Evolutionary conservation across 2,329 filamentous ascomycete genomes (phyloP).

Genomic region (Fusarium dlaminii): DNA sequence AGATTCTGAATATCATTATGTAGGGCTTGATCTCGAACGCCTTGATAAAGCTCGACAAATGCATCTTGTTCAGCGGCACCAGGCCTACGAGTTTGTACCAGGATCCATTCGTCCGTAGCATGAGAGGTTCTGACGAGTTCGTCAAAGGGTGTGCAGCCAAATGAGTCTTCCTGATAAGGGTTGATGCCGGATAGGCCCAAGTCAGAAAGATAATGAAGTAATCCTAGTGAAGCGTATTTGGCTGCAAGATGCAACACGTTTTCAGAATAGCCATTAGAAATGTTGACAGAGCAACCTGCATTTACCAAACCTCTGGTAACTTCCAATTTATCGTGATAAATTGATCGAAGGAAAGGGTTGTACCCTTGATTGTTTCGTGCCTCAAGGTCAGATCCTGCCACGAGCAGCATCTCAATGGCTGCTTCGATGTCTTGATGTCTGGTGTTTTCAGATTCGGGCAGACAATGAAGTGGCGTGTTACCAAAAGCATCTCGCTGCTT

Average conservation of each 20-base stretch:
- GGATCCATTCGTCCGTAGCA: rapidly evolving
- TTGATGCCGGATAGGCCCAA: not conserved
- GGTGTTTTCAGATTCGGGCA: rapidly evolving
- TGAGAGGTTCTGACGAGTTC: rapidly evolving
- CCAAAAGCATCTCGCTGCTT: rapidly evolving
- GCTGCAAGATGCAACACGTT: not conserved
- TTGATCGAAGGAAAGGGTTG: rapidly evolving
- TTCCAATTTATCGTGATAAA: rapidly evolving
- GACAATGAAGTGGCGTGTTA: not conserved
- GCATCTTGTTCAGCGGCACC: not conserved
- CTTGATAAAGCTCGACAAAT: conserved; percentile 17
- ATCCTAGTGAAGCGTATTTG: rapidly evolving
- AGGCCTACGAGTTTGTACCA: not conserved
- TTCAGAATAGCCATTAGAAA: rapidly evolving
- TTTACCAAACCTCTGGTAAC: not conserved
- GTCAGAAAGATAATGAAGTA: not conserved
- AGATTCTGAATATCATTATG: not conserved
- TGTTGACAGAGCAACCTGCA: not conserved
- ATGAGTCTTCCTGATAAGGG: not conserved
- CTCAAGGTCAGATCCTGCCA: not conserved
- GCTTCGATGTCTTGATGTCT: not conserved
- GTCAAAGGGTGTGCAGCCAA: not conserved
- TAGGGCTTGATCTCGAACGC: conserved; percentile 14
- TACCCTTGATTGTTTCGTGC: rapidly evolving
- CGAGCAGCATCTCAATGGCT: not conserved